Conservation (phyloP, 2,329 filamentous ascomycete species). For the Biscogniauxia mediterranea region DNA sequence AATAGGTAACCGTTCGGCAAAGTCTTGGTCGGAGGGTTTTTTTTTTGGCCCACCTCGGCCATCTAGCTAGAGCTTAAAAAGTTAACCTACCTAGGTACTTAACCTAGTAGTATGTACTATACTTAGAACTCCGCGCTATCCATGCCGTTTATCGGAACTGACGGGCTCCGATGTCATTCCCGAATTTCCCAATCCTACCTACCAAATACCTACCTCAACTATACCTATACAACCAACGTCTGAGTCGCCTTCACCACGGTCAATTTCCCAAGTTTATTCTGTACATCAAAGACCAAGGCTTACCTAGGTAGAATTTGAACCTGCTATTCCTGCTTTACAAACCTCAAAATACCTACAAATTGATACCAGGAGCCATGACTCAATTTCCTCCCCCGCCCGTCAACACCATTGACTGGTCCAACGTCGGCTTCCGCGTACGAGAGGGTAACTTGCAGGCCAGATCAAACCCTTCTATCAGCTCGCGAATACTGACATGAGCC, state of each 20-base stretch:
- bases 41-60: not conserved
- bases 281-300: too few species aligned
- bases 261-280: too few species aligned
- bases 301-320: too few species aligned
- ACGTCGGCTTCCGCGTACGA: conserved; percentile 88
- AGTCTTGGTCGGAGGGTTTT: not conserved
- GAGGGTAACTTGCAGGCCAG: conserved; percentile 62
- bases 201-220: too few species aligned
- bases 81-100: too few species aligned
- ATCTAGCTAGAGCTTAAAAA: not conserved
- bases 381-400: conserved; percentile 75
- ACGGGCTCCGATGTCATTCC: not conserved
- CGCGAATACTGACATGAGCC: not conserved
- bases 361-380: conserved; percentile 32
- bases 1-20: too few species aligned
- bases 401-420: conserved; percentile 86
- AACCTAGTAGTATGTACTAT: not conserved
- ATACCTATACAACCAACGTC: too few species aligned
- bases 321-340: too few species aligned
- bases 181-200: not conserved
- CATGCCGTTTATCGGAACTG: conserved; percentile 1
- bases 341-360: too few species aligned
- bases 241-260: too few species aligned
- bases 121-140: not conserved
- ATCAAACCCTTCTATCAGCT: not conserved